Evolutionary conservation across 2,329 filamentous ascomycete genomes (phyloP).

Genomic region (Colletotrichum caudatum): DNA sequence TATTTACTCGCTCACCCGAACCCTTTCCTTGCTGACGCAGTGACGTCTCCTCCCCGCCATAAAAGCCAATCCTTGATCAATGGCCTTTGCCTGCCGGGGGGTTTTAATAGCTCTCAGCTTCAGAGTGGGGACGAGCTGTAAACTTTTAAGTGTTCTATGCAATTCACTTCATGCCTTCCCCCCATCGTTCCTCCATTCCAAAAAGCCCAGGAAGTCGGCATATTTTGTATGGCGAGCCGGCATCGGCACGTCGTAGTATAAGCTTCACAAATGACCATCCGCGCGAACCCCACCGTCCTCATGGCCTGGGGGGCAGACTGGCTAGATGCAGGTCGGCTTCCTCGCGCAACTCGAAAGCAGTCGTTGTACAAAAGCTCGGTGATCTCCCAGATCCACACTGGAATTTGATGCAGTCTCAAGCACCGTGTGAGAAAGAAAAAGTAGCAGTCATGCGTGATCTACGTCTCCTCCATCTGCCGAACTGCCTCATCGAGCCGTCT

Average conservation of each 20-base stretch:
- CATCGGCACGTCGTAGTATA: not conserved
- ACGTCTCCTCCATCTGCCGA: constrained; percentile 38
- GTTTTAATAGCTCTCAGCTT: constrained; percentile 40
- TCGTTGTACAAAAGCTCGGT: not conserved
- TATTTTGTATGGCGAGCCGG: not conserved
- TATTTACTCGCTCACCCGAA: not conserved
- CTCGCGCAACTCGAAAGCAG: not conserved
- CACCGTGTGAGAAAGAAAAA: not conserved
- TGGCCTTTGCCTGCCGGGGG: constrained; percentile 24
- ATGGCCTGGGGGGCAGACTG: constrained; percentile 15
- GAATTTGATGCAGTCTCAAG: too few relatives aligned
- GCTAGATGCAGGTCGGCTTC: not conserved
- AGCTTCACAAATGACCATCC: constrained; percentile 10
- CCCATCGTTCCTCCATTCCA: constrained; percentile 21
- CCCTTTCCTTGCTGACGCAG: not conserved
- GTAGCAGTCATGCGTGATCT: constrained; percentile 21
- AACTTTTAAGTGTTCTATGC: constrained; percentile 19
- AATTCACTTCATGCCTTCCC: constrained; percentile 27
- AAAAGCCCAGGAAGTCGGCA: constrained; percentile 3
- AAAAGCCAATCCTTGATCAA: constrained; percentile 6
- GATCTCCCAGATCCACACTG: not conserved
- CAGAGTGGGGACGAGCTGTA: constrained; percentile 29
- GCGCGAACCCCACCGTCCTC: not conserved
- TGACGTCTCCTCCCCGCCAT: not conserved
- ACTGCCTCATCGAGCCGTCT: constrained; percentile 49